A percentile compares a stretch with the other conserved stretches of the same genome.
Conservation (phyloP, 495 filamentous ascomycete species). For the Cairneyella variabilis region DNA sequence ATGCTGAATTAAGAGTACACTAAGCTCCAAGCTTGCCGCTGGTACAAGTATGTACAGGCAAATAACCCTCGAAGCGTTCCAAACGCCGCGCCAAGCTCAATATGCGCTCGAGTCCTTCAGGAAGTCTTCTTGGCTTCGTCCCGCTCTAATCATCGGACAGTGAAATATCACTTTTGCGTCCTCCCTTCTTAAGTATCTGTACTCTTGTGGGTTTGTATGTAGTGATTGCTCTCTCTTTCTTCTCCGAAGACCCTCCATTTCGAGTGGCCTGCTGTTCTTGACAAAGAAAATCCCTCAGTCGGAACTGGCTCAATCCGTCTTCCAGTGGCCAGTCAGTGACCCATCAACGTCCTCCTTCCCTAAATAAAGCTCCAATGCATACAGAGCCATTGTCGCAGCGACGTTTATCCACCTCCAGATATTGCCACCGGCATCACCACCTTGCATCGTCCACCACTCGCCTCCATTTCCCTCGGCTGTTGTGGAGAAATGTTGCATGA, state of each 20-base stretch:
- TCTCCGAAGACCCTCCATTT: neutral
- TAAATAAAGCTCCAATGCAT: constrained; percentile 82
- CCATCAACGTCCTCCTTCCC: constrained; percentile 72
- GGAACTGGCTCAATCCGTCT: constrained; percentile 60
- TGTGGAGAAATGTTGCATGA: constrained; percentile 90
- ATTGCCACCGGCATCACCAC: constrained; percentile 74
- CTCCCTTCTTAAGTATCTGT: neutral
- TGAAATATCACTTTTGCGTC: neutral
- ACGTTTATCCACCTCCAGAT: constrained; percentile 93
- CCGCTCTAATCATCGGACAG: neutral
- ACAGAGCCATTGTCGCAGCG: constrained; percentile 79
- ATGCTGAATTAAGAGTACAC: neutral
- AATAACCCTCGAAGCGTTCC: constrained; percentile 3
- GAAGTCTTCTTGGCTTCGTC: neutral
- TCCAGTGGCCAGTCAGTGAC: constrained; percentile 78
- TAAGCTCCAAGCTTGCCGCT: neutral
- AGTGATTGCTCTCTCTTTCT: neutral
- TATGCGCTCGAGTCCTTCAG: neutral
- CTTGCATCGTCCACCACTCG: constrained; percentile 83
- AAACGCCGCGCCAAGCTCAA: constrained; percentile 4
- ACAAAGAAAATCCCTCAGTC: constrained; percentile 12
- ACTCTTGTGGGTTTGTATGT: neutral
- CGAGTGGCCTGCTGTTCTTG: neutral
- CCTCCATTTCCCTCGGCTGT: constrained; percentile 53
- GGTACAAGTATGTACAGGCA: constrained; percentile 19